Conservation (phyloP, 2,329 filamentous ascomycete genomes). For the Pyrenophora seminiperda region DNA sequence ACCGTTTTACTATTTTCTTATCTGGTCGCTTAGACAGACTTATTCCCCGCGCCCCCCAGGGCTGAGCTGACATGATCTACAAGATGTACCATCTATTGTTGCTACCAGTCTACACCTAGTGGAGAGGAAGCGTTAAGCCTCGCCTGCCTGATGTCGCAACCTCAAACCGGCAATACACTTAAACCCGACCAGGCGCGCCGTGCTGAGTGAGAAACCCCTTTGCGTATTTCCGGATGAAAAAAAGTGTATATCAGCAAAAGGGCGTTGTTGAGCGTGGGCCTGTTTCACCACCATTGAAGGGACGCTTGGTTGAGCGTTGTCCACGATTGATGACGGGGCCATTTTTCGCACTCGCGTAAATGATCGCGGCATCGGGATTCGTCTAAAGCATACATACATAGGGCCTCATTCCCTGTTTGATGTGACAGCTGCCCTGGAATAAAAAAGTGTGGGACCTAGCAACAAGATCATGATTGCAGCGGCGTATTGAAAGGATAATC, state of each 20-base stretch:
- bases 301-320: constrained; percentile 3
- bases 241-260: constrained; percentile 1
- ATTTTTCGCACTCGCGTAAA: constrained; percentile 3
- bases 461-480: constrained; percentile 2
- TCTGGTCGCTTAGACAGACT: too few species aligned
- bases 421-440: not conserved
- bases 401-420: constrained; percentile 17
- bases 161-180: too few species aligned
- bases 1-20: too few species aligned
- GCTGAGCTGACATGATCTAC: too few species aligned
- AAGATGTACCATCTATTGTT: too few species aligned
- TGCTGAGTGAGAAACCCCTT: not conserved
- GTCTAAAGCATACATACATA: constrained; percentile 11
- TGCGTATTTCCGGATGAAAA: not conserved
- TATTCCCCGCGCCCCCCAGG: too few species aligned
- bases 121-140: too few species aligned
- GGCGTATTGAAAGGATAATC: constrained; percentile 5
- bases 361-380: constrained; percentile 7
- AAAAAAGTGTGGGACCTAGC: constrained; percentile 2
- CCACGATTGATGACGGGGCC: not conserved
- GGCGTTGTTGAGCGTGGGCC: not conserved
- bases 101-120: too few species aligned
- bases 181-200: not conserved
- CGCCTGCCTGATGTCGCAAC: too few species aligned
- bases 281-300: not conserved